Evolutionary conservation across 2,329 filamentous ascomycete species (phyloP).

Genomic region (Hymenoscyphus scutula): DNA sequence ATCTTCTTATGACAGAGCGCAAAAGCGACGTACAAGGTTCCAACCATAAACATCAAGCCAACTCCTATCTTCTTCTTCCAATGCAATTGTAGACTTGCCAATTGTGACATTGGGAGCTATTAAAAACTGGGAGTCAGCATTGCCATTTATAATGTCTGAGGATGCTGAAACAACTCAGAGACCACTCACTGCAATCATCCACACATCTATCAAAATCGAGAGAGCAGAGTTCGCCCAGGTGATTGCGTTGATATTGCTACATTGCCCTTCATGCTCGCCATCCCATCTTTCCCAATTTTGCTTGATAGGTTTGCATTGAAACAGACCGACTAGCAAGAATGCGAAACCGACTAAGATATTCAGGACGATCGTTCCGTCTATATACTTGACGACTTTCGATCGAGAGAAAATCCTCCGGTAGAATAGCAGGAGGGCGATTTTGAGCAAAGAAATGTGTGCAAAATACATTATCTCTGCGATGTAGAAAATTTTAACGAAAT

Average conservation of each 20-base stretch:
- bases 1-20: too few relatives aligned
- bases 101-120: slow-evolving; percentile 49
- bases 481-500: slow-evolving; percentile 45
- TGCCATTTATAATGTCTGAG: too few relatives aligned
- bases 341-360: slow-evolving; percentile 40
- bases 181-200: slow-evolving; percentile 51
- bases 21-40: too few relatives aligned
- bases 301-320: slow-evolving; percentile 51
- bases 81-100: slow-evolving; percentile 43
- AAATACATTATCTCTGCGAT: slow-evolving; percentile 48
- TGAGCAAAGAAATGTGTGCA: slow-evolving; percentile 44
- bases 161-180: too few relatives aligned
- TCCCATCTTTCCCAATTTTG: slow-evolving; percentile 56
- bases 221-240: slow-evolving; percentile 52
- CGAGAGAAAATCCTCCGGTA: slow-evolving; percentile 54
- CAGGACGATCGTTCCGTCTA: slow-evolving; percentile 45
- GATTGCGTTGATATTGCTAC: slow-evolving; percentile 49
- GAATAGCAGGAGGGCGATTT: slow-evolving; percentile 53
- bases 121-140: too few relatives aligned
- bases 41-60: slow-evolving; percentile 50
- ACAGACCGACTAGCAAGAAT: slow-evolving; percentile 40
- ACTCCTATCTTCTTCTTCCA: slow-evolving; percentile 51
- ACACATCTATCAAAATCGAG: slow-evolving; percentile 51
- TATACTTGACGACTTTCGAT: slow-evolving; percentile 38
- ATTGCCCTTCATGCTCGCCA: slow-evolving; percentile 45